phyloP scores from a whole-genome alignment of 2,329 filamentous ascomycete genomes.

The Beauveria sp. region DNA sequence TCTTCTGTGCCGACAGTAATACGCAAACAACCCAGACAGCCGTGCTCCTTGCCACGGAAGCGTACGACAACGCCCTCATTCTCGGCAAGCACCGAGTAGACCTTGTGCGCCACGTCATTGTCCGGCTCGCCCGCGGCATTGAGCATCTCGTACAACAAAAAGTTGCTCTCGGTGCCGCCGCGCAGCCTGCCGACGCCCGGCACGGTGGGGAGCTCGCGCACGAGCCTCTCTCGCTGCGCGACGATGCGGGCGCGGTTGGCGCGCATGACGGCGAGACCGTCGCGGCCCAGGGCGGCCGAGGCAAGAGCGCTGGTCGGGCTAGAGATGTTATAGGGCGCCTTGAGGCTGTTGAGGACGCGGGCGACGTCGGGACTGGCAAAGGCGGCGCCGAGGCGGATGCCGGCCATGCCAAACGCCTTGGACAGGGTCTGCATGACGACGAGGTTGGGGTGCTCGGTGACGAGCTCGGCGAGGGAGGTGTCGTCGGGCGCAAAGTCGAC shows the following conservation, averaged over 20 bases:
- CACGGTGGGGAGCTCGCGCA: slow-evolving; percentile 62
- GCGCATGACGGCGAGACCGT: slow-evolving; percentile 67
- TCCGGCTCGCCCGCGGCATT: slow-evolving; percentile 62
- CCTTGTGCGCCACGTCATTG: slow-evolving; percentile 67
- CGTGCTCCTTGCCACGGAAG: slow-evolving; percentile 87
- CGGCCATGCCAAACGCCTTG: slow-evolving; percentile 93
- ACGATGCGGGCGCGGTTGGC: slow-evolving; percentile 63
- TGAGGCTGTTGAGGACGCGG: slow-evolving; percentile 76
- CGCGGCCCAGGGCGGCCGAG: slow-evolving; percentile 57
- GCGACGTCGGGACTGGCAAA: slow-evolving; percentile 74
- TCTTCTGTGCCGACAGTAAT: slow-evolving; percentile 93
- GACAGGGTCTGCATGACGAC: slow-evolving; percentile 98
- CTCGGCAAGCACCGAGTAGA: slow-evolving; percentile 82
- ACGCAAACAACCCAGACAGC: slow-evolving; percentile 79
- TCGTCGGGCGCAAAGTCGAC: slow-evolving; percentile 77
- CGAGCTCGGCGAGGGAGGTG: slow-evolving; percentile 83
- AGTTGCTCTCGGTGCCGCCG: slow-evolving; percentile 81
- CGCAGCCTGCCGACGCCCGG: slow-evolving; percentile 72
- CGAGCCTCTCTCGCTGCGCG: slow-evolving; percentile 63
- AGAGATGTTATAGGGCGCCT: slow-evolving; percentile 93
- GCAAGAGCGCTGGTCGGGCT: slow-evolving; percentile 81
- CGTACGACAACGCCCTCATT: slow-evolving; percentile 83
- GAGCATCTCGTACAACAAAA: slow-evolving; percentile 83
- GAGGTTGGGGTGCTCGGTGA: slow-evolving; percentile 85
- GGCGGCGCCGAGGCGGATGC: slow-evolving; percentile 80